phyloP scores from a whole-genome alignment of 176 grass and related monocot species.

The Raddia guianensis region DNA sequence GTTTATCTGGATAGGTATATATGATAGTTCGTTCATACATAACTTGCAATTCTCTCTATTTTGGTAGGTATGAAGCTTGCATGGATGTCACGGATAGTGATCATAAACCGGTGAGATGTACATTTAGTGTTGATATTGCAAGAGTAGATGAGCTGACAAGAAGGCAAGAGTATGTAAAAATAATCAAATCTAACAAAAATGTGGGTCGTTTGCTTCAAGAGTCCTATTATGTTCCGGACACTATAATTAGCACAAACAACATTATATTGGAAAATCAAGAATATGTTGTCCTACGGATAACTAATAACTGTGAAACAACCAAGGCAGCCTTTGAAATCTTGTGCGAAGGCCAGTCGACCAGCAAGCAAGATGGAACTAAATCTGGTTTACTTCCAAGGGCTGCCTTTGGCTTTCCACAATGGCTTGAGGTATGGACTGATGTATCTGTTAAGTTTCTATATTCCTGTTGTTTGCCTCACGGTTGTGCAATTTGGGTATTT shows the following conservation, averaged over 20 bases:
- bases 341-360: slow-evolving; percentile 65
- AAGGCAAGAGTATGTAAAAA: slow-evolving; percentile 72
- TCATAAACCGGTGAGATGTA: slow-evolving; percentile 97
- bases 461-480: not conserved
- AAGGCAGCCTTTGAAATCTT: slow-evolving; percentile 72
- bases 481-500: not conserved
- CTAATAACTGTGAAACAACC: slow-evolving; percentile 60
- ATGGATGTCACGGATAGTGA: slow-evolving; percentile 94
- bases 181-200: slow-evolving; percentile 65
- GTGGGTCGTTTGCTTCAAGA: slow-evolving; percentile 54
- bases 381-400: slow-evolving; percentile 57
- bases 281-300: slow-evolving; percentile 72
- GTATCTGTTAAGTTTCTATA: not conserved
- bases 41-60: slow-evolving; percentile 5
- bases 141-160: slow-evolving; percentile 71
- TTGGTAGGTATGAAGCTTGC: slow-evolving; percentile 85
- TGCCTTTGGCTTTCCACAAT: slow-evolving; percentile 83
- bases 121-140: slow-evolving; percentile 85
- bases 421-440: slow-evolving; percentile 78
- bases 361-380: slow-evolving; percentile 55
- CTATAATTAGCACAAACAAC: slow-evolving; percentile 84
- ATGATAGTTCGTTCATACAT: slow-evolving; percentile 27
- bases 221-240: slow-evolving; percentile 69
- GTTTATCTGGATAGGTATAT: not conserved
- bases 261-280: slow-evolving; percentile 93